phyloP scores from a whole-genome alignment of 75 land plant species.

The Selaginella tamariscina region DNA sequence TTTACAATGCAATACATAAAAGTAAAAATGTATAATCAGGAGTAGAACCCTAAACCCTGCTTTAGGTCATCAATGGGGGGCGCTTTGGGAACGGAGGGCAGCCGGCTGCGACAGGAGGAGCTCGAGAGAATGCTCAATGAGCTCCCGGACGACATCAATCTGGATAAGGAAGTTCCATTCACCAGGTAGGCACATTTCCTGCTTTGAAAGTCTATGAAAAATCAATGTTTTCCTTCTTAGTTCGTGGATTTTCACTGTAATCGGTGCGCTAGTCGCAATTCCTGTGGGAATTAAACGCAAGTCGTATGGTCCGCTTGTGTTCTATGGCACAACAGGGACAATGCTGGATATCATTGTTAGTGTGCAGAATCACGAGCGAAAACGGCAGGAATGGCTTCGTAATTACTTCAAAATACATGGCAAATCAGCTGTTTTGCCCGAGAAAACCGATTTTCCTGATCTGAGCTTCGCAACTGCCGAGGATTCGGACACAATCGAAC shows the following conservation, averaged over 20 bases:
- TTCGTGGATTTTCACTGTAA: conserved; percentile 80
- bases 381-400: neutral
- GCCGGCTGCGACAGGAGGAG: neutral
- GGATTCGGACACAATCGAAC: neutral
- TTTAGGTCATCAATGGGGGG: neutral
- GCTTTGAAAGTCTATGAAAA: neutral
- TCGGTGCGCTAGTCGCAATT: conserved; percentile 73
- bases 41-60: too few relatives aligned
- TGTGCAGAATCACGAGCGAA: conserved; percentile 60
- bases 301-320: conserved; percentile 71
- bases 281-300: conserved; percentile 75
- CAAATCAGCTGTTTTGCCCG: neutral
- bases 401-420: neutral
- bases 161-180: neutral
- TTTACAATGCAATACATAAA: too few relatives aligned
- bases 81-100: neutral
- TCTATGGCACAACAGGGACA: conserved; percentile 84
- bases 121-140: neutral
- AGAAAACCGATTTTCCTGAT: neutral
- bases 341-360: conserved; percentile 90
- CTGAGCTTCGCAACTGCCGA: neutral
- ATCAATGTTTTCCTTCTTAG: conserved; percentile 14
- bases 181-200: neutral
- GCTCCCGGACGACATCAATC: neutral
- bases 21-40: too few relatives aligned